Base-by-base conservation (phyloP, 2,329 filamentous ascomycete genomes). In the Fusarium sp. region DNA sequence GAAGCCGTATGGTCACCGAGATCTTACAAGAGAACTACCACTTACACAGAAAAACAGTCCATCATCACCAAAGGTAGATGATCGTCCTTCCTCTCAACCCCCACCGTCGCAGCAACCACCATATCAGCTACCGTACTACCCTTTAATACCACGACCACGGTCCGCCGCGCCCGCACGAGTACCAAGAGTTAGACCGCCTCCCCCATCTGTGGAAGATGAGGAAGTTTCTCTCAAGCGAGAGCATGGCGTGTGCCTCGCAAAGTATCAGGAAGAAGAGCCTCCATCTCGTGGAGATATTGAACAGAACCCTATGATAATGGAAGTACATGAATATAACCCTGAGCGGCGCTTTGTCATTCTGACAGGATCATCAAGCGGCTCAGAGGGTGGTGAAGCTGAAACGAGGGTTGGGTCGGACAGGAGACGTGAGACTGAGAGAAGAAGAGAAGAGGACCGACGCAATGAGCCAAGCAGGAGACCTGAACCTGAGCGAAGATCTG, bases 181-280 rank as follows among this genome's bases (percentile, higher is more conserved):
- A 42, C 61, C 77, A 46, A 80, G 70, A 60, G 76, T 79, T 67
- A 86, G 84, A 78, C 90, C 91, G 10, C 92, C 91, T 4, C 84
- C 85, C 23, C 91, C 92, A 8, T 90, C 81, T 39, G 91, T 92
- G 52, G 92, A 95, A 79, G 92, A 94, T 78, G 92, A 94, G 79
- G 82, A 79, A 21, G 85, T 84, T 19, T 88, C 92, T 12, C 80
- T 93, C 41, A 87, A 87, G 10, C 89, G 86, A 78, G 92, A 94
- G 78, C 81, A 88, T 74, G 84, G 85, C 31, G 80, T 81, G 80
- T 33, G 56, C 59, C 16, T 73, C 56, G 55, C 73, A 46, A 76
- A 72, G 23, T 41, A 66, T 16, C 72, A 68, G 60, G 84, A 83
- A 63, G 90, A 91, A 72, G 89, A 91, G 64, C 86, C 88, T 33